Percentiles rank a stretch among this genome's conserved stretches.
Conservation (phyloP, 192 early-diverging fungal species). For the Obelidium mucronatum region DNA sequence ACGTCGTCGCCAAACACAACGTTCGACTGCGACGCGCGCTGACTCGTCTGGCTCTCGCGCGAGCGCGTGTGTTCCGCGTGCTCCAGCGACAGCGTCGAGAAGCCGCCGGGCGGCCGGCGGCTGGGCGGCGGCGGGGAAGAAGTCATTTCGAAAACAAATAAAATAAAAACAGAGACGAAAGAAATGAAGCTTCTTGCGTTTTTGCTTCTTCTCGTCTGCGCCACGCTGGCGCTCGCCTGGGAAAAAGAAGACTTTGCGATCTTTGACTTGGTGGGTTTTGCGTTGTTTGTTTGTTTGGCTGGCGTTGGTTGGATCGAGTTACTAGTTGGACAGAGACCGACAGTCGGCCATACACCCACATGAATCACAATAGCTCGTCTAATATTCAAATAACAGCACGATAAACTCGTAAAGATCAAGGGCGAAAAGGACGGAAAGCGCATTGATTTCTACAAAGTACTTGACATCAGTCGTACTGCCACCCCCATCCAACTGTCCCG, state of each 20-base stretch:
- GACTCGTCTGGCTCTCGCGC: not conserved
- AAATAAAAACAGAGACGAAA: not conserved
- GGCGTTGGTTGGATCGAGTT: not conserved
- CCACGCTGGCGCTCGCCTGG: constrained; percentile 40
- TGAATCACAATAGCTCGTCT: too few species aligned
- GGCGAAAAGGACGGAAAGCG: constrained; percentile 36
- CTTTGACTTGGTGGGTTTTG: constrained; percentile 47
- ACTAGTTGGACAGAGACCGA: too few species aligned
- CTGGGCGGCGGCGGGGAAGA: not conserved
- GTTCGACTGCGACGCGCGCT: not conserved
- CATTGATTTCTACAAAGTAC: constrained; percentile 45
- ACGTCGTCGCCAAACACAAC: constrained; percentile 25
- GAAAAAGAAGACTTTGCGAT: constrained; percentile 53
- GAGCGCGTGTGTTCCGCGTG: not conserved
- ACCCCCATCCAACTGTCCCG: constrained; percentile 44
- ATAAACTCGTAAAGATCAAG: constrained; percentile 35
- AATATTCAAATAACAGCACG: constrained; percentile 26
- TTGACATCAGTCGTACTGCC: constrained; percentile 43
- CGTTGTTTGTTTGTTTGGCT: not conserved
- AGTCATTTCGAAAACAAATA: not conserved
- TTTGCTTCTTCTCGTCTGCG: not conserved
- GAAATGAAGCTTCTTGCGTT: not conserved
- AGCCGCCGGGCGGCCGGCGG: not conserved
- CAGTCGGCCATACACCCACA: too few species aligned
- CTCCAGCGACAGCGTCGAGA: not conserved